phyloP scores from a whole-genome alignment of 352 stramenopile species.

The Phytophthora crassamura region DNA sequence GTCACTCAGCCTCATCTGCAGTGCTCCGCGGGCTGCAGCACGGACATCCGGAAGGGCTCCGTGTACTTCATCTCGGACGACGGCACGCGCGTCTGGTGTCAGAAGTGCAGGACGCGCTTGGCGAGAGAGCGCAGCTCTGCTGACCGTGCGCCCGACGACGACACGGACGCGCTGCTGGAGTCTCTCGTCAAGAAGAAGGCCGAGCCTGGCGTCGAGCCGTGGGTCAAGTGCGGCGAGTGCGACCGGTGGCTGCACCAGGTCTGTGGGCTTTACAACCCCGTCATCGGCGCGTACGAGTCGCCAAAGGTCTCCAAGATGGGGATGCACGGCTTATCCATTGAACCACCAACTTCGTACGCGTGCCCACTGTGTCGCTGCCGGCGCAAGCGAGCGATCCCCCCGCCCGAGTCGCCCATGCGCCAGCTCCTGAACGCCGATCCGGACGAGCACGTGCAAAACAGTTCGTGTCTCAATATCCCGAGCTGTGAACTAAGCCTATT shows the following conservation, averaged over 20 bases:
- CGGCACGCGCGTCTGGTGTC: slow-evolving; percentile 82
- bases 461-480: slow-evolving; percentile 83
- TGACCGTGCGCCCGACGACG: slow-evolving; percentile 21
- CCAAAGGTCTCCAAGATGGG: slow-evolving; percentile 14
- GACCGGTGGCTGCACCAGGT: slow-evolving; percentile 90
- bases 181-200: slow-evolving; percentile 72
- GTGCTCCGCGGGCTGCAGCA: slow-evolving; percentile 77
- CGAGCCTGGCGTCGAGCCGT: slow-evolving; percentile 76
- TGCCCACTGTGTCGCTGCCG: slow-evolving; percentile 75
- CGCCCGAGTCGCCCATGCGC: slow-evolving; percentile 39
- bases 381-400: slow-evolving; percentile 33
- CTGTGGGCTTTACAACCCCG: slow-evolving; percentile 93
- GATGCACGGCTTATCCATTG: slow-evolving; percentile 12
- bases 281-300: slow-evolving; percentile 57
- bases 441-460: slow-evolving; percentile 37
- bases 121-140: slow-evolving; percentile 34
- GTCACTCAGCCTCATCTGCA: slow-evolving; percentile 70
- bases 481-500: slow-evolving; percentile 80
- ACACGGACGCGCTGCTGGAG: slow-evolving; percentile 24
- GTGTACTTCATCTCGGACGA: slow-evolving; percentile 80
- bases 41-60: slow-evolving; percentile 79
- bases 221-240: slow-evolving; percentile 86
- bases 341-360: slow-evolving; percentile 45
- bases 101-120: slow-evolving; percentile 68
- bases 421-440: slow-evolving; percentile 40